A percentile compares a stretch with the other conserved stretches of the same genome.
Evolutionary conservation across 2,329 filamentous ascomycete species (phyloP).

Genomic region (Zalaria sp.): DNA sequence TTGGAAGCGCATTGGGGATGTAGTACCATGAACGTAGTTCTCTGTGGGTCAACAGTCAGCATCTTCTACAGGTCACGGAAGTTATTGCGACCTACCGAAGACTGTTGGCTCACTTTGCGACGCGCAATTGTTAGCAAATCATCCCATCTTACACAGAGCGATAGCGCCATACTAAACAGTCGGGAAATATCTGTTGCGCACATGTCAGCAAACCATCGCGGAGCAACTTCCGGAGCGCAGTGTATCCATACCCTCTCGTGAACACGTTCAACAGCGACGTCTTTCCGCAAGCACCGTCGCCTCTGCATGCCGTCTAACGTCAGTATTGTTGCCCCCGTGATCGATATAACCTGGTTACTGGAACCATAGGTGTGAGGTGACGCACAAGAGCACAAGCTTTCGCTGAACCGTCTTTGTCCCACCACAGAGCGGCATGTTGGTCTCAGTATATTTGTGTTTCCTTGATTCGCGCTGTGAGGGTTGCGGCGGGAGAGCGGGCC

Average conservation of each 20-base stretch:
- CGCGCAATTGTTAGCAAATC: conserved; percentile 4
- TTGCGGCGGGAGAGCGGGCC: not conserved
- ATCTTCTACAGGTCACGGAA: not conserved
- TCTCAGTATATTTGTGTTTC: not conserved
- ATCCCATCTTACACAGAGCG: no score
- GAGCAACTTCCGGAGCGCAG: not conserved
- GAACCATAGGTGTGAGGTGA: conserved; percentile 16
- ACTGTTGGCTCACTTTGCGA: conserved; percentile 68
- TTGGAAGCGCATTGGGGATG: not conserved
- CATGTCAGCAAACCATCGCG: conserved; percentile 5
- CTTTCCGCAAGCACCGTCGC: conserved; percentile 93
- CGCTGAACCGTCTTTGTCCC: conserved; percentile 67
- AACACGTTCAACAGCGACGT: conserved; percentile 96
- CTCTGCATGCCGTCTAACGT: conserved; percentile 39
- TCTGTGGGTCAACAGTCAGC: conserved; percentile 35
- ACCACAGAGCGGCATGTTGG: conserved; percentile 32
- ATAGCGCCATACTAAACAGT: conserved; percentile 63
- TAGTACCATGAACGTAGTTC: conserved; percentile 91
- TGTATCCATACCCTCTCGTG: conserved; percentile 66
- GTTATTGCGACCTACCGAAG: conserved; percentile 42
- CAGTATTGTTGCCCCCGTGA: not conserved
- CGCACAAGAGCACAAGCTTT: conserved; percentile 87
- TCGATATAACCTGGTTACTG: not conserved
- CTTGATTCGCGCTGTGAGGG: conserved; percentile 2
- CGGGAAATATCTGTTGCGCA: conserved; percentile 63